These are phyloP conservation scores for Zygosaccharomyces sapae DNA, from an alignment of 1,139 yeast species.

Conservation along the genomic window DNA sequence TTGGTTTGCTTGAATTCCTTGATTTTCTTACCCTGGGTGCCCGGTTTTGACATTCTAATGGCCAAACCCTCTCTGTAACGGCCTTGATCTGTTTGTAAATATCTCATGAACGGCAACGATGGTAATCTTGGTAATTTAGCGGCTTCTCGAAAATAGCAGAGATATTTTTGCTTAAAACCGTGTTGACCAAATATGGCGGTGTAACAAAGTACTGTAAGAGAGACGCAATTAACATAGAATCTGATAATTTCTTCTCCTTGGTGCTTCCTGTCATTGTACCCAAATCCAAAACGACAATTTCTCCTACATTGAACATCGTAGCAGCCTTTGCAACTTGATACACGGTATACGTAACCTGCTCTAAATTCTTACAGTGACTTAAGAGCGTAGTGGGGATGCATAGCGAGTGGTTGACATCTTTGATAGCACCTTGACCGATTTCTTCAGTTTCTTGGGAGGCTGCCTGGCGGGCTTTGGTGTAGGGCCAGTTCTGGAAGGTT, in stretches of 20 bases:
- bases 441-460: conserved; percentile 21
- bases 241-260: conserved; percentile 25
- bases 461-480: conserved; percentile 6
- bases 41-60: conserved; percentile 50
- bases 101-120: conserved; percentile 65
- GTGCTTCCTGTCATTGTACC: conserved; percentile 8
- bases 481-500: conserved; percentile 5
- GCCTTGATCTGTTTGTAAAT: conserved; percentile 37
- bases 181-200: conserved; percentile 72
- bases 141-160: conserved; percentile 58
- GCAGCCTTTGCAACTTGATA: conserved; percentile 79
- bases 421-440: conserved; percentile 26
- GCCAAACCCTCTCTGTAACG: conserved; percentile 65
- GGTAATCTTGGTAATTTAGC: conserved; percentile 66
- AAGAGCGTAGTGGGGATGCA: conserved; percentile 67
- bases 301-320: conserved; percentile 63
- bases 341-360: conserved; percentile 67
- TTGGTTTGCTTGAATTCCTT: conserved; percentile 58
- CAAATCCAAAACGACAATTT: conserved; percentile 63
- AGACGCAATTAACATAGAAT: conserved; percentile 58
- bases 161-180: conserved; percentile 50
- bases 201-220: conserved; percentile 79
- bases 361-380: conserved; percentile 57
- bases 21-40: conserved; percentile 39
- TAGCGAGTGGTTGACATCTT: conserved; percentile 41